Evolutionary conservation across 2,329 filamentous ascomycete genomes (phyloP), one percentile per base, ranked within the genome.

Genomic region (Ophiostoma sp.): DNA sequence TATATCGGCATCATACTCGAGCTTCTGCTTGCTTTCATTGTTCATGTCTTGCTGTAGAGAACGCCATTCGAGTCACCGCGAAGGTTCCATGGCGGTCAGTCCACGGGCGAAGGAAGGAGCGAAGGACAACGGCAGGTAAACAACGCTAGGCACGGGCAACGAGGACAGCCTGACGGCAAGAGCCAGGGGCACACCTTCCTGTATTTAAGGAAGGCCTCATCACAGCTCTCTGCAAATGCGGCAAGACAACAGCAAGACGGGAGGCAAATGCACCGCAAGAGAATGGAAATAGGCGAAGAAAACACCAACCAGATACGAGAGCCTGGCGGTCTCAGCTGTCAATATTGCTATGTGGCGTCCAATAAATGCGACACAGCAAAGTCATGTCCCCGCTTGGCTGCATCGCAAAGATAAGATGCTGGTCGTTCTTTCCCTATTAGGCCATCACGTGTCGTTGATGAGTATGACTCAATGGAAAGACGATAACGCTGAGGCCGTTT

Each of bases 321-420:
- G 49, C 49, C 18, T 55, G n/a, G 8, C 27, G 7, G n/a, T 27
- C 7, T 55, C 49, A 55, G 49, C 49, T 55, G 18, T 12, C 49
- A 55, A 55, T 55, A 55, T 55, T 55, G n/a, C 18, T 4, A 55
- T 11, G 49, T 55, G 49, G 49, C 49, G 49, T 55, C 49, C 49
- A 55, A 55, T 55, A n/a, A 55, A 14, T 18, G 18, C 18, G 49
- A 55, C 7, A 55, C 49, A 55, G 18, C 49, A 9, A 4, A 18
- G 49, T n/a, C 18, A 18, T 8, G 49, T 9, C 49, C 49, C 55
- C 55, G 36, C 55, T 11, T 36, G 36, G 27, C n/a, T 27, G 18
- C 49, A 55, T 27, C 18, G 9, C 18, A 36, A 16, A 55, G 49
- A 55, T 27, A 55, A 55, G 49, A 55, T 55, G 49, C 49, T 18